These are phyloP conservation scores for Phellopilus nigrolimitatus DNA, from an alignment of 1,284 basidiomycete species.

Conservation along the genomic window DNA sequence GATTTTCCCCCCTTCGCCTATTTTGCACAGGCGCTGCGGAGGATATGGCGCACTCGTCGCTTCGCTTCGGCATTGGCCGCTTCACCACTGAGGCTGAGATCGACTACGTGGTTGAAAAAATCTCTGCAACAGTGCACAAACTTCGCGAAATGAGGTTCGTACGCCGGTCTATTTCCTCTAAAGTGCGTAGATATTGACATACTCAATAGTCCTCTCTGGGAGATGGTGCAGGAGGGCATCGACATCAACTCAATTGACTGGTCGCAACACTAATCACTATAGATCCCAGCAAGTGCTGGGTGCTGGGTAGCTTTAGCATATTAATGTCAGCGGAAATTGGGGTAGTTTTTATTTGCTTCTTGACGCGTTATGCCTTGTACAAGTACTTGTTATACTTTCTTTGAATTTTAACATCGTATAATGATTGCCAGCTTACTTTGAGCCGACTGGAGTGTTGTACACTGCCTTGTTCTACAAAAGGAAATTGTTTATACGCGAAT, in stretches of 20 bases:
- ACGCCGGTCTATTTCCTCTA: slow-evolving; percentile 22
- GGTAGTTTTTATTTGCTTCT: not conserved
- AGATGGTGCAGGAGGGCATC: slow-evolving; percentile 98
- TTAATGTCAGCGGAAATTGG: too few relatives aligned
- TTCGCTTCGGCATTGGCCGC: slow-evolving; percentile 96
- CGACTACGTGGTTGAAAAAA: slow-evolving; percentile 90
- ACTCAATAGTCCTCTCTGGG: slow-evolving; percentile 78
- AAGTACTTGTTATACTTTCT: not conserved
- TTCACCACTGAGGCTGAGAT: slow-evolving; percentile 98
- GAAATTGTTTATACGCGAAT: not conserved
- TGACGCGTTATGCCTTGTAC: not conserved
- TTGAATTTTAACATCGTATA: not conserved
- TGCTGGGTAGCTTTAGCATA: too few relatives aligned
- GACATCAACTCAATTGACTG: slow-evolving; percentile 92
- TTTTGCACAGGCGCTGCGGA: slow-evolving; percentile 74
- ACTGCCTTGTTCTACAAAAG: too few relatives aligned
- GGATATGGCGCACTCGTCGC: slow-evolving; percentile 98
- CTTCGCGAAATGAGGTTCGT: slow-evolving; percentile 64
- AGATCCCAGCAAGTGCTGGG: not conserved
- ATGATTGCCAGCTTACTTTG: not conserved
- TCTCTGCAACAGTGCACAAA: slow-evolving; percentile 77
- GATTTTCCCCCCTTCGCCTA: too few relatives aligned
- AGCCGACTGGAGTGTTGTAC: too few relatives aligned
- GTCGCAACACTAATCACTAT: slow-evolving; percentile 56
- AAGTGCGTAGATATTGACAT: slow-evolving; percentile 5